phyloP scores from a whole-genome alignment of 2,329 filamentous ascomycete species.

The Lasiodiplodia sp. region DNA sequence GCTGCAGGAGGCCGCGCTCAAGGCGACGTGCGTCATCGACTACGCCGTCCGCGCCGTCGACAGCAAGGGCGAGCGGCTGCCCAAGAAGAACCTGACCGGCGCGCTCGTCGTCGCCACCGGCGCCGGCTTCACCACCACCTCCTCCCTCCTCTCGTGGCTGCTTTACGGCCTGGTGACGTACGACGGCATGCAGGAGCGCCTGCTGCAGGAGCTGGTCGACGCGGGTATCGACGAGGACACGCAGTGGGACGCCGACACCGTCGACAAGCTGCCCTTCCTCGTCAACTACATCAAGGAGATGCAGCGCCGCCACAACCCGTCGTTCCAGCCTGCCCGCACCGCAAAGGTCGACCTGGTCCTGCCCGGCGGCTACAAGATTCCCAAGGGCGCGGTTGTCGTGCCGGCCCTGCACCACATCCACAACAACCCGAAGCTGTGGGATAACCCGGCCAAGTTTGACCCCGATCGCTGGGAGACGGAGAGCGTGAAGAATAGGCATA shows the following conservation, averaged over 20 bases:
- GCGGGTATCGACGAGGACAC: conserved; percentile 44
- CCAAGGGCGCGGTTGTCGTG: conserved; percentile 61
- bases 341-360: conserved; percentile 63
- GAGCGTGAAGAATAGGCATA: conserved; percentile 57
- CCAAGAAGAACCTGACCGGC: conserved; percentile 50
- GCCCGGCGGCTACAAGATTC: conserved; percentile 65
- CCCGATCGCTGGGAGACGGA: conserved; percentile 67
- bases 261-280: conserved; percentile 56
- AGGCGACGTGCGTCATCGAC: conserved; percentile 47
- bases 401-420: conserved; percentile 56
- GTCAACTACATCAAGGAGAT: conserved; percentile 69
- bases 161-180: conserved; percentile 63
- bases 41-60: conserved; percentile 63
- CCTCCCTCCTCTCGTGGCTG: conserved; percentile 65
- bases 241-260: conserved; percentile 46
- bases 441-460: conserved; percentile 64
- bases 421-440: conserved; percentile 64
- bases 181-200: conserved; percentile 61
- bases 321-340: conserved; percentile 67
- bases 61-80: conserved; percentile 62
- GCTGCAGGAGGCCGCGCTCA: conserved; percentile 47
- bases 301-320: conserved; percentile 66
- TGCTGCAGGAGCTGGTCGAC: conserved; percentile 64
- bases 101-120: conserved; percentile 61
- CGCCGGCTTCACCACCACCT: conserved; percentile 68